These are phyloP conservation scores for Labyrinthula sp. DNA, from an alignment of 352 stramenopile genomes.

Conservation along the genomic window DNA sequence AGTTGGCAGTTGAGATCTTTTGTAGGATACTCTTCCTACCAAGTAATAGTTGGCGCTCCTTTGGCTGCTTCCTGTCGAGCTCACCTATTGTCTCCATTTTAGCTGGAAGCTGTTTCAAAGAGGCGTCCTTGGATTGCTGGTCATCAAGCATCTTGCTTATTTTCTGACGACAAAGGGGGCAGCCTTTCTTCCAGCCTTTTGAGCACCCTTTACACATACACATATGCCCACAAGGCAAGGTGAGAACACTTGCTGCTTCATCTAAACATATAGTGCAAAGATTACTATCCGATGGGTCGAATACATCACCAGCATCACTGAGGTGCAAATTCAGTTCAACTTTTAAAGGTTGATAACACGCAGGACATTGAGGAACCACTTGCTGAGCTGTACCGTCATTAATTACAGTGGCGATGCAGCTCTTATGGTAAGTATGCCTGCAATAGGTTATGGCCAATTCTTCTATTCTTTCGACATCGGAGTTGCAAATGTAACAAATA, in stretches of 20 bases:
- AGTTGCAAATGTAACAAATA: conserved; percentile 32
- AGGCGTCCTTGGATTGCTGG: conserved; percentile 4
- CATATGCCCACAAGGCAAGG: conserved; percentile 20
- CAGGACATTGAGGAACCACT: conserved; percentile 7
- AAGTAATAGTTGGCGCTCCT: conserved; percentile 1
- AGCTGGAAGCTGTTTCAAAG: background rate
- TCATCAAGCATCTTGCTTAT: conserved; percentile 12
- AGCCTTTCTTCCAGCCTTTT: conserved; percentile 4
- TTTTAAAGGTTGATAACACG: conserved; percentile 16
- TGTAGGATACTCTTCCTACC: conserved; percentile 19
- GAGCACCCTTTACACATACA: conserved; percentile 21
- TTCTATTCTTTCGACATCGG: conserved; percentile 28
- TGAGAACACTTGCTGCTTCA: conserved; percentile 1
- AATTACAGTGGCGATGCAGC: conserved; percentile 29
- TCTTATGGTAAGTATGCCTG: conserved; percentile 31
- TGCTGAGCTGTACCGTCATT: background rate
- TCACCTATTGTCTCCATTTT: conserved; percentile 1
- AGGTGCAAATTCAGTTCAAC: conserved; percentile 10
- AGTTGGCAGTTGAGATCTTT: conserved; percentile 33
- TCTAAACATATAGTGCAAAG: conserved; percentile 20
- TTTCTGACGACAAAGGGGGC: conserved; percentile 11
- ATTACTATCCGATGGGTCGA: no score
- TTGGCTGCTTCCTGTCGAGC: background rate
- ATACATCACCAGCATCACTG: conserved; percentile 2
- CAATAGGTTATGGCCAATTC: conserved; percentile 31